Base-by-base conservation (phyloP, 768 basidiomycete species). In the Lepiota brunneoincarnata region DNA sequence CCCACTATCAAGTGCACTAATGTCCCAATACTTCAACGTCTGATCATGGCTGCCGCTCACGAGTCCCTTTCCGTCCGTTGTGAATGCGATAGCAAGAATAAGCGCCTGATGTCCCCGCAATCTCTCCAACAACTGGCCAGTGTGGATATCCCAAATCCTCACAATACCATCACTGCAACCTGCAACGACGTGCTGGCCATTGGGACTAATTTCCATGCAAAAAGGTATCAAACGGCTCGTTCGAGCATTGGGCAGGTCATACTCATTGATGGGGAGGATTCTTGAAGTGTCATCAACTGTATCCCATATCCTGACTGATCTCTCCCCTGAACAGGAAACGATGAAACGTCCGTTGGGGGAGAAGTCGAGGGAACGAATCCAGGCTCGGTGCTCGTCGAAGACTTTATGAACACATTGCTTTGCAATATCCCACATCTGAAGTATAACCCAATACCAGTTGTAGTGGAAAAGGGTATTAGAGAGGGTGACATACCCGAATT, bases 321-420 rank as follows among this genome's bases (percentile, higher is more conserved):
- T 72, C 50, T 76, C 89, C 2, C 91, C 91, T 0, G 89, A 91
- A 12, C 91, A 93, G 3, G 89, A 92, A 15, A 93, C 88, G 56
- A 94, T 85, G 57, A 87, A 77, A 10, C 82, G 77, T 2, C 93
- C 92, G 59, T 93, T 89, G 9, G 76, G 69, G 2, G 91, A 90
- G 68, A 93, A 94, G 64, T 89, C 91, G 55, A 95, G 83, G 4
- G 92, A 91, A 69, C 94, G 94, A 60, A 95, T 92, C 65, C 93
- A 92, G 63, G 90, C 89, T 61, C 83, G 82, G 70, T 94, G 93
- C 3, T 93, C 93, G 58, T 87, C 84, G 59, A 94, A 91, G 11
- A 88, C 74, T 46, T 79, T 83, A 48, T 83, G 81, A 61, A 93
- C 89, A 26, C 79, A 80, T 59, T 86, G 84, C 62, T 82, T 84